Evolutionary conservation across 31 red algal genomes (phyloP).

Genomic region (Odonthalia washingtoniensis): DNA sequence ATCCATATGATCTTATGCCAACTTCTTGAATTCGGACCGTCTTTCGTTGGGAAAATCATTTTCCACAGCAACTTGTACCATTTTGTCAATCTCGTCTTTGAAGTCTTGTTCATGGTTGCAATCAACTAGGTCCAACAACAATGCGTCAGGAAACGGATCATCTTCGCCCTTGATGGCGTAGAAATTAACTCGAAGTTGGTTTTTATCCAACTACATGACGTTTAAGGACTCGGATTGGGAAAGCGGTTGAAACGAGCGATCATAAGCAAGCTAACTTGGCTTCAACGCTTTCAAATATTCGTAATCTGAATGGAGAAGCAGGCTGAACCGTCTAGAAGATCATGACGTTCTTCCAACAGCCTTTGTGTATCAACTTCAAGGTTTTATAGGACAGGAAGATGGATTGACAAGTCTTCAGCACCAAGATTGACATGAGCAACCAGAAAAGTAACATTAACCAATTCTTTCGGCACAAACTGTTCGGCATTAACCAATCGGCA

Average conservation of each 20-base stretch:
- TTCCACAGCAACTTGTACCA: background rate
- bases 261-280: background rate
- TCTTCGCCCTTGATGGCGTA: background rate
- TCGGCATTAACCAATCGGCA: no score
- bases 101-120: background rate
- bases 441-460: background rate
- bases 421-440: background rate
- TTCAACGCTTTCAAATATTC: background rate
- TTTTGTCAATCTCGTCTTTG: background rate
- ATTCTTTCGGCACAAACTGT: no score
- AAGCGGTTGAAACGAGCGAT: background rate
- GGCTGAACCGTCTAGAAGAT: background rate
- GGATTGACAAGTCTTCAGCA: background rate
- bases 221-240: background rate
- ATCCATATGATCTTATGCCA: background rate
- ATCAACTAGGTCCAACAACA: background rate
- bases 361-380: background rate
- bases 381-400: background rate
- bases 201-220: background rate
- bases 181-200: background rate
- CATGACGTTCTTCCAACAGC: background rate
- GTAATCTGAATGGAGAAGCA: background rate
- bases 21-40: background rate
- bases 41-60: background rate
- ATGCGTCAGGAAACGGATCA: constrained; percentile 1